Evolutionary conservation across 2,329 filamentous ascomycete genomes (phyloP), one percentile per base, ranked within the genome.

Genomic region (Trichoderma sp.): DNA sequence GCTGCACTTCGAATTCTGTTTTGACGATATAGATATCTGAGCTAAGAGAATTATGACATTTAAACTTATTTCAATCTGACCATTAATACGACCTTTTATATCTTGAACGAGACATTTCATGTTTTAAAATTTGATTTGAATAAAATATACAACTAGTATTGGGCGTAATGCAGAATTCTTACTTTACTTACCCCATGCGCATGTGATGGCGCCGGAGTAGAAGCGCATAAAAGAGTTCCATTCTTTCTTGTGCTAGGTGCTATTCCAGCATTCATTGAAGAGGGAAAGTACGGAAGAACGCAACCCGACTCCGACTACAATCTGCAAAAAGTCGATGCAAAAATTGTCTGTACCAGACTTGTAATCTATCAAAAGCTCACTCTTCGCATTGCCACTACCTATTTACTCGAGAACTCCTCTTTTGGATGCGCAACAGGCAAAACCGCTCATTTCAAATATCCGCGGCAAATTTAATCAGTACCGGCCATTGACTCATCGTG

Each of bases 221-320:
- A n/a, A n/a, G n/a, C n/a, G n/a, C n/a, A n/a, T n/a, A n/a, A n/a
- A n/a, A n/a, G n/a, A n/a, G n/a, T n/a, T n/a, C n/a, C n/a, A n/a
- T n/a, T n/a, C n/a, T n/a, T n/a, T n/a, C n/a, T n/a, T n/a, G n/a
- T n/a, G n/a, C n/a, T n/a, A n/a, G n/a, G 2, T 13, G 29, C 8
- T 52, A 52, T n/a, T 19, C 11, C 19, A 29, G 49, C 24, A 29
- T 31, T 19, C 8, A 19, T 19, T 62, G 3, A 11, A 13, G 29
- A 55, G 19, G 63, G 53, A 66, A 65, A 27, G 52, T 57, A 57
- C 62, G 62, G 62, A 57, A 57, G 11, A 10, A 35, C 24, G 21
- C n/a, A 11, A 35, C 47, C 52, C 62, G 62, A 66, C n/a, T 13
- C 62, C 62, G 62, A 57, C 16, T 10, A 16, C 24, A 56, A 53